phyloP scores from a whole-genome alignment of 345 rosid genomes.

The Sonneratia caseolaris region DNA sequence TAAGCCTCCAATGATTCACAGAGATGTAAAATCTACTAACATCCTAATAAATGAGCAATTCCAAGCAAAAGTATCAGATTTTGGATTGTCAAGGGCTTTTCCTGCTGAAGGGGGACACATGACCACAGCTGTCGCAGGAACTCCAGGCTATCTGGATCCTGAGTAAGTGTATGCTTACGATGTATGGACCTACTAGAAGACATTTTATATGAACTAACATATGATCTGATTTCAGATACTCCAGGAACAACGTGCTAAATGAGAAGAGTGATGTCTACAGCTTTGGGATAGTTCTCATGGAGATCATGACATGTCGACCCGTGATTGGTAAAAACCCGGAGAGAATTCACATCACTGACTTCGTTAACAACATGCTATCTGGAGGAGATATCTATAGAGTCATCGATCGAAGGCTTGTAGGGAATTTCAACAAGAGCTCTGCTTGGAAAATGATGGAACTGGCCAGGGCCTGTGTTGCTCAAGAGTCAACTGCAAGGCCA shows the following conservation, averaged over 20 bases:
- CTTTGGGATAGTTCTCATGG: conserved; percentile 45
- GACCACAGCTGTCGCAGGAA: not conserved
- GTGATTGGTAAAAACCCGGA: conserved; percentile 16
- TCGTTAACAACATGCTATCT: conserved; percentile 8
- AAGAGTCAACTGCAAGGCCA: conserved; percentile 19
- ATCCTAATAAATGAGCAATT: conserved; percentile 23
- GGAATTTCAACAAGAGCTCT: conserved; percentile 18
- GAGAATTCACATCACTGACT: conserved; percentile 16
- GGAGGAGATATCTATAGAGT: conserved; percentile 17
- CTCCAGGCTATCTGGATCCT: conserved; percentile 7
- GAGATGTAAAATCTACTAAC: conserved; percentile 32
- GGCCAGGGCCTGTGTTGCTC: conserved; percentile 23
- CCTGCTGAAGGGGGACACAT: conserved; percentile 20
- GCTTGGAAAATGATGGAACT: conserved; percentile 25
- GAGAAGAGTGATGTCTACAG: conserved; percentile 53
- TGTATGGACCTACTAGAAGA: not conserved
- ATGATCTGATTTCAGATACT: not conserved
- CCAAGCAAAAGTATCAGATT: conserved; percentile 49
- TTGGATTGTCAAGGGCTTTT: conserved; percentile 46
- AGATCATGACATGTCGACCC: conserved; percentile 35
- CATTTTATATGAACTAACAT: not conserved
- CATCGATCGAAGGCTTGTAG: conserved; percentile 14
- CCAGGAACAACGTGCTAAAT: conserved; percentile 14
- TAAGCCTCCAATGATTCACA: conserved; percentile 48
- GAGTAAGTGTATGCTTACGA: not conserved